Conservation (phyloP, 2,329 filamentous ascomycete species). For the Aspergillus melleus region DNA sequence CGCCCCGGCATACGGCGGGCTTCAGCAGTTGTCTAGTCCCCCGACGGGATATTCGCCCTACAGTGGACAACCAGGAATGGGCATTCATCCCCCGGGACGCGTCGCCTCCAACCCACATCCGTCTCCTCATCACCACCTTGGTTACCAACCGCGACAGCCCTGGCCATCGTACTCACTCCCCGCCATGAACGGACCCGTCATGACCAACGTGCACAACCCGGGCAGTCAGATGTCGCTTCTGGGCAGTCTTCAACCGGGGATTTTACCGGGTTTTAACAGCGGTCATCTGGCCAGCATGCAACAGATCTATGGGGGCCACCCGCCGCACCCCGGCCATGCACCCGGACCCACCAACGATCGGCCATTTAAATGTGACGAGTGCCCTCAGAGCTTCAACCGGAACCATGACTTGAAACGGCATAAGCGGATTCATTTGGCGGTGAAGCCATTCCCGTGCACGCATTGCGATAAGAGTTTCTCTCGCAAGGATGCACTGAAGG, state of each 20-base stretch:
- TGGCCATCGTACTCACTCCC: constrained; percentile 59
- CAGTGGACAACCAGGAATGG: constrained; percentile 41
- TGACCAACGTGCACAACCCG: constrained; percentile 77
- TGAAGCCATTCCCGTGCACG: constrained; percentile 91
- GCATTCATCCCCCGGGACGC: constrained; percentile 44
- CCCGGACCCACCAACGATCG: constrained; percentile 67
- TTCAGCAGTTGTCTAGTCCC: constrained; percentile 51
- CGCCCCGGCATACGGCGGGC: constrained; percentile 44
- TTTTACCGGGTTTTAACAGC: constrained; percentile 62
- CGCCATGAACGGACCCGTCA: constrained; percentile 65
- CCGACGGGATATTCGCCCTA: constrained; percentile 44
- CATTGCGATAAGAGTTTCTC: constrained; percentile 97
- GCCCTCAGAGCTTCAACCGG: constrained; percentile 88
- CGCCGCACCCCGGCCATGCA: constrained; percentile 56
- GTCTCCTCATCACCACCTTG: constrained; percentile 31
- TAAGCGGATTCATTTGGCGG: constrained; percentile 88
- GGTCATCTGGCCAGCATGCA: constrained; percentile 58
- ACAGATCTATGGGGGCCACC: constrained; percentile 60
- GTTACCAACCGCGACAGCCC: constrained; percentile 41
- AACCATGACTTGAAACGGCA: constrained; percentile 97
- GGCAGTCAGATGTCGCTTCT: constrained; percentile 71
- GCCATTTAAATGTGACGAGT: constrained; percentile 92
- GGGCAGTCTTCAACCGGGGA: constrained; percentile 56
- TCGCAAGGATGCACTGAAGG: constrained; percentile 94
- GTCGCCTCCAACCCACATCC: constrained; percentile 41